Conservation (phyloP, 768 basidiomycete species). For the Pisolithus marmoratus region DNA sequence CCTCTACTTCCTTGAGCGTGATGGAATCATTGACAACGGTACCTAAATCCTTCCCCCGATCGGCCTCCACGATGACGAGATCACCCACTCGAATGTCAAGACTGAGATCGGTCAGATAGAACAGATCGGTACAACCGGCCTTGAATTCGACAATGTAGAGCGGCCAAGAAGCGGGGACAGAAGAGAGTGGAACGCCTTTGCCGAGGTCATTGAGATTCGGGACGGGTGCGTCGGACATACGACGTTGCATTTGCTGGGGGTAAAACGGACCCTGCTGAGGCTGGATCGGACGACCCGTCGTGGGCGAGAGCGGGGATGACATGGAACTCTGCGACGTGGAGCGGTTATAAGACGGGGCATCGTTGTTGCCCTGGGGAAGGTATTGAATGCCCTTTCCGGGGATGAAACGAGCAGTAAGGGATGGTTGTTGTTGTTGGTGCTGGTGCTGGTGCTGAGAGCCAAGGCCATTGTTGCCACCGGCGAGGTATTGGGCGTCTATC, state of each 20-base stretch:
- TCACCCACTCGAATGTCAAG: conserved; percentile 76
- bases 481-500: conserved; percentile 34
- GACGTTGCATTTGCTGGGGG: conserved; percentile 31
- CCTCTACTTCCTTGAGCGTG: conserved; percentile 84
- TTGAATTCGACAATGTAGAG: conserved; percentile 90
- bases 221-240: conserved; percentile 33
- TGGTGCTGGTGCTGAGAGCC: conserved; percentile 21
- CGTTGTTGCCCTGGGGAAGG: conserved; percentile 31
- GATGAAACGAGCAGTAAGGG: conserved; percentile 54
- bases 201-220: conserved; percentile 58
- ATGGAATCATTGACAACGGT: conserved; percentile 89
- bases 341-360: conserved; percentile 33
- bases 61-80: conserved; percentile 96
- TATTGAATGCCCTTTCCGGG: conserved; percentile 64
- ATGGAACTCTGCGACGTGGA: conserved; percentile 35
- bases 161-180: conserved; percentile 81
- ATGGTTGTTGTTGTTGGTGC: conserved; percentile 27
- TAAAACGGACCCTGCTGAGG: conserved; percentile 26
- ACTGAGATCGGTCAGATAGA: conserved; percentile 74
- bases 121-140: conserved; percentile 91
- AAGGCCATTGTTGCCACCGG: conserved; percentile 10
- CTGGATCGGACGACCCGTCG: conserved; percentile 22
- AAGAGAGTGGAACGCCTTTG: conserved; percentile 80
- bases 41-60: conserved; percentile 89
- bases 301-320: conserved; percentile 57